phyloP scores from a whole-genome alignment of 2,329 filamentous ascomycete species.

The Thelonectria discophora region DNA sequence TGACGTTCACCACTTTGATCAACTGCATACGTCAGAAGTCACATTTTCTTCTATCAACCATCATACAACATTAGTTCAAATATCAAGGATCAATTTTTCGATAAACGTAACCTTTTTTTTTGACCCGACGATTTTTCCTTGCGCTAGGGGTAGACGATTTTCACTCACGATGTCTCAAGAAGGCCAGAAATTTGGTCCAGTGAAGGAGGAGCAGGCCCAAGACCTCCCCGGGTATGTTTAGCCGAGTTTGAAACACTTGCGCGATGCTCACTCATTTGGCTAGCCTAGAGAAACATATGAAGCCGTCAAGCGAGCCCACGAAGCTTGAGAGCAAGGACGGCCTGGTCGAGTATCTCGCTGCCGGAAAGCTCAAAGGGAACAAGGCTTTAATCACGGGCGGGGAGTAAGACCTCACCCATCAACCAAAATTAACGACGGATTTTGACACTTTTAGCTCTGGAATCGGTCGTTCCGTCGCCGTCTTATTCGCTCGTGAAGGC shows the following conservation, averaged over 20 bases:
- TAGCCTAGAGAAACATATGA: neutral
- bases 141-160: neutral
- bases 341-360: neutral
- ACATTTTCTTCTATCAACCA: neutral
- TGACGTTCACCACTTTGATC: neutral
- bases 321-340: constrained; percentile 2
- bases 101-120: neutral
- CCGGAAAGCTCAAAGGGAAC: constrained; percentile 58
- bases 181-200: neutral
- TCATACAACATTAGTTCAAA: neutral
- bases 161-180: neutral
- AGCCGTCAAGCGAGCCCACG: neutral
- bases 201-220: constrained; percentile 2
- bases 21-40: neutral
- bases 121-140: neutral
- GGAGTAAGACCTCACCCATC: constrained; percentile 52
- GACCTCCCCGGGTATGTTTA: neutral
- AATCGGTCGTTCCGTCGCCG: constrained; percentile 63
- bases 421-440: neutral
- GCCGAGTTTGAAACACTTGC: neutral
- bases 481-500: constrained; percentile 66
- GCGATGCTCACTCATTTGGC: neutral
- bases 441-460: constrained; percentile 52
- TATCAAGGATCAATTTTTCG: neutral
- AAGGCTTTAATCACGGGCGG: constrained; percentile 65